Base-by-base conservation (phyloP, 305 asterid species). In the Coffea humblotiana region DNA sequence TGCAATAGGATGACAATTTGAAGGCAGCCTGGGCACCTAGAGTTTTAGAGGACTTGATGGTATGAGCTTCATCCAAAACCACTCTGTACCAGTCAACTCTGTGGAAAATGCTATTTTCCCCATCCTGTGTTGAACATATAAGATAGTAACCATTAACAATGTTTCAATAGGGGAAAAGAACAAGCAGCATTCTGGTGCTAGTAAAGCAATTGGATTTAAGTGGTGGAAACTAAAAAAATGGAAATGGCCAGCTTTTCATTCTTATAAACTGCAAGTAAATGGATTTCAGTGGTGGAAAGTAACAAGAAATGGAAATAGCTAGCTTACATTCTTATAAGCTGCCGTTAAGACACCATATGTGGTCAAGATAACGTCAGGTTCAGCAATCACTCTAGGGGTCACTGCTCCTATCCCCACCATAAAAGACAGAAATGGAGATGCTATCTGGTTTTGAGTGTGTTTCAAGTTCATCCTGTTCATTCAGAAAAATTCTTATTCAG, bases 31-130 rank as follows among this genome's bases (percentile, higher is more conserved):
- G 94, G 61, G 98, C 98, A 85, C 83, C 87, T 75, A 82, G 88
- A 82, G 94, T 86, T 83, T 75, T 94, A 29, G 90, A 85, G 68
- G 94, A 84, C 87, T 94, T 94, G 51, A 92, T 94, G 47, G 87
- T 94, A 87, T 94, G 98, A 70, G 98, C 98, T 86, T 94, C 98
- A 77, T 94, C 98, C 65, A 94, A 84, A 67, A 94, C 98, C 78
- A 94, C 90, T 4, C 98, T 90, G 76, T 91, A 87, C 98, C 98
- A 94, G 72, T 90, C 98, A 70, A 94, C 95, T 81, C 78, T 84
- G 79, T 94, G 95, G 83, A 91, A 94, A 77, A 94, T 91, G 90
- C 95, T 92, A 72, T 87, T 75, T n/a, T 68, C 48, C 49, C 45
- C 77, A 61, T 89, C 92, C 98, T 92, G 87, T 68, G 6, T 60